These are phyloP conservation scores for Tylopilus cervinicoccineus DNA, from an alignment of 768 basidiomycete species.

Conservation along the genomic window DNA sequence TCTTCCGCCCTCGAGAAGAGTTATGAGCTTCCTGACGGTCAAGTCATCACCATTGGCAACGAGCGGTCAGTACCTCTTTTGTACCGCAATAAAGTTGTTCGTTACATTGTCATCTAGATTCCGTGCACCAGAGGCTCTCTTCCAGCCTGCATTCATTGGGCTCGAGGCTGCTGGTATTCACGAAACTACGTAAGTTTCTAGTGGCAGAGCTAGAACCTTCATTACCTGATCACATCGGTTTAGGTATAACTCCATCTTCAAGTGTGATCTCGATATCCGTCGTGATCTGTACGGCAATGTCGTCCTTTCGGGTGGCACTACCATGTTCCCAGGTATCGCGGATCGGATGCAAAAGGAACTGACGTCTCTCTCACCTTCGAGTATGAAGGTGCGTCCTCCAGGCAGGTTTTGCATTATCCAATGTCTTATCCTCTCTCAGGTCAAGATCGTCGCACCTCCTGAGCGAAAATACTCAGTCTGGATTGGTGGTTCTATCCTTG, in stretches of 20 bases:
- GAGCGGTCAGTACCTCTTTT: slow-evolving; percentile 41
- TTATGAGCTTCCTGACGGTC: slow-evolving; percentile 90
- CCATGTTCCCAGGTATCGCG: slow-evolving; percentile 95
- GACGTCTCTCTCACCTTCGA: slow-evolving; percentile 70
- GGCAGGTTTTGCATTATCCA: not conserved
- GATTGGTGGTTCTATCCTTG: slow-evolving; percentile 86
- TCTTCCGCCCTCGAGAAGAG: slow-evolving; percentile 89
- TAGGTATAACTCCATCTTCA: slow-evolving; percentile 56
- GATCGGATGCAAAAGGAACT: slow-evolving; percentile 97
- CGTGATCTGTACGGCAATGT: slow-evolving; percentile 34
- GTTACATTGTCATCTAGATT: slow-evolving; percentile 34
- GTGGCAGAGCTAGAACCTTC: not conserved
- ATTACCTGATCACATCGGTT: slow-evolving; percentile 1
- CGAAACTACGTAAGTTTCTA: slow-evolving; percentile 48
- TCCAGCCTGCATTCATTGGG: slow-evolving; percentile 56
- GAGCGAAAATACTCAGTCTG: slow-evolving; percentile 96
- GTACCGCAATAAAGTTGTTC: not conserved
- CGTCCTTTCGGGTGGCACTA: slow-evolving; percentile 75
- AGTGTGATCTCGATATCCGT: slow-evolving; percentile 68
- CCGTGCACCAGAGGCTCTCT: slow-evolving; percentile 53
- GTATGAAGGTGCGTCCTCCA: slow-evolving; percentile 65
- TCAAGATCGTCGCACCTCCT: slow-evolving; percentile 91
- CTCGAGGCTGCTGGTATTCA: slow-evolving; percentile 85
- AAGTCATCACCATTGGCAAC: slow-evolving; percentile 84
- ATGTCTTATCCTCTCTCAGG: slow-evolving; percentile 32